These are phyloP conservation scores for Chaetomiaceae sp. DNA, from an alignment of 2,329 filamentous ascomycete genomes.

Conservation along the genomic window DNA sequence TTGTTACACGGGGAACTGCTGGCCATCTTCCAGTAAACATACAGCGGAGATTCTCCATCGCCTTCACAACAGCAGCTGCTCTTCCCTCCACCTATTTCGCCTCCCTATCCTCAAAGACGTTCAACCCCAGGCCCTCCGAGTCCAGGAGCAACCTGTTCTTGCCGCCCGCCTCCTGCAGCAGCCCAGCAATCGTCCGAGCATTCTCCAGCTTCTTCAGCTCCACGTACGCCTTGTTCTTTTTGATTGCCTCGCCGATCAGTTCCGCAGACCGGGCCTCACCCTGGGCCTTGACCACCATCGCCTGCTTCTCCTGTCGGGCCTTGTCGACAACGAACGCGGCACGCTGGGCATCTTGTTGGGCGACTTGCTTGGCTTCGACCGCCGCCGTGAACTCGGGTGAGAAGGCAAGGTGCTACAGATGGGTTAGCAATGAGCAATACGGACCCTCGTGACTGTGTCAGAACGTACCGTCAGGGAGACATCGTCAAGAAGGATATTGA, in stretches of 20 bases:
- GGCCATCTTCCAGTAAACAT: slow-evolving; percentile 24
- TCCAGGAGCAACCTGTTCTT: slow-evolving; percentile 94
- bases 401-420: slow-evolving; percentile 59
- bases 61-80: not conserved
- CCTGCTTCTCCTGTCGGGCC: slow-evolving; percentile 98
- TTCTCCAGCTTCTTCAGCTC: slow-evolving; percentile 99
- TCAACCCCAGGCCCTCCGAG: slow-evolving; percentile 81
- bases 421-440: slow-evolving; percentile 23
- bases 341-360: slow-evolving; percentile 89
- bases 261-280: slow-evolving; percentile 98
- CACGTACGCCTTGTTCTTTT: slow-evolving; percentile 96
- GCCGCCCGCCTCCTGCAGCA: slow-evolving; percentile 78
- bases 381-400: slow-evolving; percentile 68
- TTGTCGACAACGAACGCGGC: slow-evolving; percentile 98
- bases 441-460: too few species aligned
- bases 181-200: slow-evolving; percentile 77
- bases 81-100: slow-evolving; percentile 35
- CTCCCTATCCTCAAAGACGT: slow-evolving; percentile 59
- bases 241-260: slow-evolving; percentile 97
- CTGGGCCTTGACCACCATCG: slow-evolving; percentile 95
- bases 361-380: slow-evolving; percentile 68
- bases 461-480: slow-evolving; percentile 81
- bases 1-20: slow-evolving; percentile 15
- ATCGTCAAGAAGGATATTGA: slow-evolving; percentile 97
- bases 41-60: slow-evolving; percentile 42